A percentile compares a stretch with the other conserved stretches of the same genome.
Conservation (phyloP, 2,329 filamentous ascomycete species). For the Arthrobotrys sinensis region DNA sequence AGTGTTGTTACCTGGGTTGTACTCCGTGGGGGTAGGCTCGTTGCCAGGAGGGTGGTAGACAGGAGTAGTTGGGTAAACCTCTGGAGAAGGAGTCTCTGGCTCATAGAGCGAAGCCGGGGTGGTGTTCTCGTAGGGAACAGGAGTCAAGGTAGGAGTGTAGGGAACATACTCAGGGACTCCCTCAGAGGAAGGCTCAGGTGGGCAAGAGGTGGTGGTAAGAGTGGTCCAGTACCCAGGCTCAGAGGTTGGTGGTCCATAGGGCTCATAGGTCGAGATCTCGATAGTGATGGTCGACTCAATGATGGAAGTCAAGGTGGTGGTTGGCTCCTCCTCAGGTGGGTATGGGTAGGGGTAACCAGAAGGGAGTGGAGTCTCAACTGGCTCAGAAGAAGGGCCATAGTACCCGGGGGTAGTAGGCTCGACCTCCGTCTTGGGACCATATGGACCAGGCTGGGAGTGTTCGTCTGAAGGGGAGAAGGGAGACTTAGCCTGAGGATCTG, state of each 20-base stretch:
- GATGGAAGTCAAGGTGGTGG: constrained; percentile 51
- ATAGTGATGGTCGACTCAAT: constrained; percentile 54
- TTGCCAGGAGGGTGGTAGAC: constrained; percentile 50
- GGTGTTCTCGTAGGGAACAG: constrained; percentile 45
- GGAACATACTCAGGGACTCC: constrained; percentile 39
- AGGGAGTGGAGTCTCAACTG: constrained; percentile 36
- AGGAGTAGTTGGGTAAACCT: constrained; percentile 39
- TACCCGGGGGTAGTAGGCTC: constrained; percentile 30
- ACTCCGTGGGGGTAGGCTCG: constrained; percentile 37
- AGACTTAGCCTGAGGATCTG: constrained; percentile 11
- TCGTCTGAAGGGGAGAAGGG: constrained; percentile 30
- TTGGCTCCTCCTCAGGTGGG: constrained; percentile 48
- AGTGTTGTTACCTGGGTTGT: constrained; percentile 37
- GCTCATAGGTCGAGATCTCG: constrained; percentile 29
- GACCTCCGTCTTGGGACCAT: constrained; percentile 33
- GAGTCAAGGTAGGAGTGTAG: constrained; percentile 57
- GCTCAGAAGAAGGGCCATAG: constrained; percentile 35
- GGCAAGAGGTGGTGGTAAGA: constrained; percentile 45
- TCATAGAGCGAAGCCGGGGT: constrained; percentile 51
- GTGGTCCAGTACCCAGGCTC: constrained; percentile 33
- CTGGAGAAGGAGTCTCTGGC: constrained; percentile 45
- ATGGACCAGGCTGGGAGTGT: constrained; percentile 25
- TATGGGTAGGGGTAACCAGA: constrained; percentile 40
- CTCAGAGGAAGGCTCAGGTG: constrained; percentile 31
- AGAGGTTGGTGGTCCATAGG: constrained; percentile 29